Percentiles rank a stretch among this genome's conserved stretches.
phyloP scores from a whole-genome alignment of 1,139 yeast genomes.

The Groenewaldozyma auringiensis region DNA sequence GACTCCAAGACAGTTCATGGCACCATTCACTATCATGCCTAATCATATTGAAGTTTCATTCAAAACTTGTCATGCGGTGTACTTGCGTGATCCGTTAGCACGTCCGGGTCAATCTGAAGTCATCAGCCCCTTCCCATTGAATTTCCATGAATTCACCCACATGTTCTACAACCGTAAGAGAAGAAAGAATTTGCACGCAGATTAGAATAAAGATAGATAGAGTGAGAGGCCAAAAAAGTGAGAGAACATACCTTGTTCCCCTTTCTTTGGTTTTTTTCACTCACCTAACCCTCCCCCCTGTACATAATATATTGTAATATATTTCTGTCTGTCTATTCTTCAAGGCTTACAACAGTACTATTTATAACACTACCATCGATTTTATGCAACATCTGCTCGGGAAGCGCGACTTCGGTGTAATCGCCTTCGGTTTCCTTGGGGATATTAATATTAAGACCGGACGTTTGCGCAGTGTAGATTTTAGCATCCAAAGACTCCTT shows the following conservation, averaged over 20 bases:
- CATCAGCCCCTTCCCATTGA: conserved; percentile 77
- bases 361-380: conserved; percentile 38
- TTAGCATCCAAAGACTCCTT: conserved; percentile 63
- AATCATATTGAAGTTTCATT: conserved; percentile 86
- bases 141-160: conserved; percentile 88
- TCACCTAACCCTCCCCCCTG: too few species aligned
- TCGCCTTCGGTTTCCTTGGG: conserved; percentile 53
- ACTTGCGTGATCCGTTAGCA: conserved; percentile 93
- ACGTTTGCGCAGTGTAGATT: conserved; percentile 73
- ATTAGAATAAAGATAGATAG: not conserved
- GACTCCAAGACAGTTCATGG: conserved; percentile 88
- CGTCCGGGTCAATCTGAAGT: conserved; percentile 97
- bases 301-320: conserved; percentile 4
- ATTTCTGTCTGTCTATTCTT: conserved; percentile 33
- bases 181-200: conserved; percentile 15
- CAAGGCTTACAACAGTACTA: conserved; percentile 51
- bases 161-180: conserved; percentile 80
- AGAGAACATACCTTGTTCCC: too few species aligned
- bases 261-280: too few species aligned
- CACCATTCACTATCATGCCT: conserved; percentile 88
- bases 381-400: conserved; percentile 78
- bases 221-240: too few species aligned
- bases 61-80: conserved; percentile 88
- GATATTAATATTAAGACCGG: conserved; percentile 75
- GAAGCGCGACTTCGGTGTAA: conserved; percentile 68